Conservation (phyloP, 192 early-diverging fungal genomes). For the Coemansia sp. region DNA sequence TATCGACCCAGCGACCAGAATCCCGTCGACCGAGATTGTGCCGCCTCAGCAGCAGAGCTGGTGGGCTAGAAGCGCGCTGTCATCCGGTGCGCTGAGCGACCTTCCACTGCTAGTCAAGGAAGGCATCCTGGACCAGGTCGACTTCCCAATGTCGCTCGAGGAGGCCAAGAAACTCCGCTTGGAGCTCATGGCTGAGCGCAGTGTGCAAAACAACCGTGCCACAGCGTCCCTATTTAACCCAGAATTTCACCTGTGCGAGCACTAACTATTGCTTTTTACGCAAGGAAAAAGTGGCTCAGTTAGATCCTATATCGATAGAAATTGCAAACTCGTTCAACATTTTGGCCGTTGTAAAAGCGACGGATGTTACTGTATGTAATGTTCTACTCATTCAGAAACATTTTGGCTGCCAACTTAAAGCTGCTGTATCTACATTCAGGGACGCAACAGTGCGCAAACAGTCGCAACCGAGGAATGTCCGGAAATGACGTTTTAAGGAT, state of each 20-base stretch:
- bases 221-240: conserved; percentile 5
- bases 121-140: conserved; percentile 9
- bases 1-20: conserved; percentile 61
- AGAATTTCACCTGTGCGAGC: conserved; percentile 25
- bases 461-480: neutral
- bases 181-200: conserved; percentile 55
- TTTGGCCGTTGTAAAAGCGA: too few relatives aligned
- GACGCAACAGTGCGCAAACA: neutral
- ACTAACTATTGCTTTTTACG: conserved; percentile 1
- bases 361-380: too few relatives aligned
- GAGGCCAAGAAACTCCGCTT: conserved; percentile 47
- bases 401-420: neutral
- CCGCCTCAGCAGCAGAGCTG: conserved; percentile 69
- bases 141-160: conserved; percentile 39
- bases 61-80: conserved; percentile 12
- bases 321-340: too few relatives aligned
- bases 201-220: neutral
- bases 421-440: neutral
- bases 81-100: conserved; percentile 1
- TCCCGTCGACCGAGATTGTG: conserved; percentile 63
- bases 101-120: conserved; percentile 25
- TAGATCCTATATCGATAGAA: too few relatives aligned
- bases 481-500: neutral
- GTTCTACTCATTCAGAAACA: too few relatives aligned
- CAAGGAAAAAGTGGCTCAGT: too few relatives aligned